Evolutionary conservation across 2,329 filamentous ascomycete genomes (phyloP).

Genomic region (Bipolaris bicolor): DNA sequence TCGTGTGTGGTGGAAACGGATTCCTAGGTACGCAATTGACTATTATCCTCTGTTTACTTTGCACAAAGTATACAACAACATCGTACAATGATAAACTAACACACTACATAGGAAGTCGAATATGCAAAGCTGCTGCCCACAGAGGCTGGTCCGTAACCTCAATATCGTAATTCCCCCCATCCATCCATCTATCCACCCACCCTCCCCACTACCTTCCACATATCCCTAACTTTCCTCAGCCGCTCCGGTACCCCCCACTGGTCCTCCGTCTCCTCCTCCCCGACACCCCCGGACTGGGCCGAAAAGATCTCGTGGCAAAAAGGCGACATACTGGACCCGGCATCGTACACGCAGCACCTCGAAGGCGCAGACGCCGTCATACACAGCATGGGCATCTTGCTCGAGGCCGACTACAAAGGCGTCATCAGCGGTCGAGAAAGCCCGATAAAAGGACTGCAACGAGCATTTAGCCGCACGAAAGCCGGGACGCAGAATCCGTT

Average conservation of each 20-base stretch:
- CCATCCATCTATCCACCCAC: no score
- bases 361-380: slow-evolving; percentile 82
- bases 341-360: slow-evolving; percentile 78
- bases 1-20: slow-evolving; percentile 92
- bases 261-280: slow-evolving; percentile 75
- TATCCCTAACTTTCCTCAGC: slow-evolving; percentile 55
- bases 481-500: slow-evolving; percentile 71
- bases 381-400: slow-evolving; percentile 92
- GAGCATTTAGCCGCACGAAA: slow-evolving; percentile 75
- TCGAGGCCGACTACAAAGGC: slow-evolving; percentile 98
- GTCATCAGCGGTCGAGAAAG: slow-evolving; percentile 84
- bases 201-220: not conserved
- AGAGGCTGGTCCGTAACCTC: slow-evolving; percentile 92
- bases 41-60: not conserved
- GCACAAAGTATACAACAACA: not conserved
- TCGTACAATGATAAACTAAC: not conserved
- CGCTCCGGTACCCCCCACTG: slow-evolving; percentile 90
- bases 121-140: slow-evolving; percentile 86
- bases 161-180: slow-evolving; percentile 79
- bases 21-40: slow-evolving; percentile 69
- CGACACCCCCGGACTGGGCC: slow-evolving; percentile 78
- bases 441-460: slow-evolving; percentile 75
- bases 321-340: slow-evolving; percentile 83
- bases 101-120: slow-evolving; percentile 64
- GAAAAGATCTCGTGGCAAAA: slow-evolving; percentile 83